Evolutionary conservation across 306 rosid species (phyloP).

Genomic region (Casuarina equisetifolia): DNA sequence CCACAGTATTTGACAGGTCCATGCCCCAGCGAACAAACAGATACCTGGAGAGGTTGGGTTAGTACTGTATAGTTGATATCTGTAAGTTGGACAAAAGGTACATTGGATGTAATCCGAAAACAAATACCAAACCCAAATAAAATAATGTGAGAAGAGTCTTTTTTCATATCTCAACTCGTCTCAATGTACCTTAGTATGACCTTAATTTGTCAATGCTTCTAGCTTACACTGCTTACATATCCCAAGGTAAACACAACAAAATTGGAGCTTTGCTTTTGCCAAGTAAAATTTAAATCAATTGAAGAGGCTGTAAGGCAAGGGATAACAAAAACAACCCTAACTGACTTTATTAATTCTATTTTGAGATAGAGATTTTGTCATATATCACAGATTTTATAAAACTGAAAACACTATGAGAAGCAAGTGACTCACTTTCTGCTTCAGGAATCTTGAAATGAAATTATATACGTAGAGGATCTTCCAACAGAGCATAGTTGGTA

Average conservation of each 20-base stretch:
- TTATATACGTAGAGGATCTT: neutral
- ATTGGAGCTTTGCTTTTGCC: neutral
- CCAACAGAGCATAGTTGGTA: neutral
- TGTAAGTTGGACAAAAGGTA: neutral
- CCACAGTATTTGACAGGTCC: constrained; percentile 46
- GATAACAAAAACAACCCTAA: neutral
- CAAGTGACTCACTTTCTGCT: neutral
- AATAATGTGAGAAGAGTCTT: neutral
- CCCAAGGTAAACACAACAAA: neutral
- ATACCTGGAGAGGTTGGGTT: constrained; percentile 36
- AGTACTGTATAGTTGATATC: neutral
- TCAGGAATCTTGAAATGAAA: neutral
- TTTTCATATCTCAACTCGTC: neutral
- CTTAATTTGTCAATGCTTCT: neutral
- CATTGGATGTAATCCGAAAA: neutral
- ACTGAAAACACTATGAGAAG: neutral
- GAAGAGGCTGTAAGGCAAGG: neutral
- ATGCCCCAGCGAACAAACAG: constrained; percentile 57
- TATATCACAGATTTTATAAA: neutral
- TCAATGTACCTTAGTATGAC: neutral
- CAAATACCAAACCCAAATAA: neutral
- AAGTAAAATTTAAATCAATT: neutral
- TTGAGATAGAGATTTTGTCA: neutral
- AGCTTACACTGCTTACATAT: neutral
- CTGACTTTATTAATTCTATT: neutral